Percentiles rank a stretch among this genome's conserved stretches.
Evolutionary conservation across 352 stramenopile species (phyloP).

Genomic region (Globisporangium emineosum): DNA sequence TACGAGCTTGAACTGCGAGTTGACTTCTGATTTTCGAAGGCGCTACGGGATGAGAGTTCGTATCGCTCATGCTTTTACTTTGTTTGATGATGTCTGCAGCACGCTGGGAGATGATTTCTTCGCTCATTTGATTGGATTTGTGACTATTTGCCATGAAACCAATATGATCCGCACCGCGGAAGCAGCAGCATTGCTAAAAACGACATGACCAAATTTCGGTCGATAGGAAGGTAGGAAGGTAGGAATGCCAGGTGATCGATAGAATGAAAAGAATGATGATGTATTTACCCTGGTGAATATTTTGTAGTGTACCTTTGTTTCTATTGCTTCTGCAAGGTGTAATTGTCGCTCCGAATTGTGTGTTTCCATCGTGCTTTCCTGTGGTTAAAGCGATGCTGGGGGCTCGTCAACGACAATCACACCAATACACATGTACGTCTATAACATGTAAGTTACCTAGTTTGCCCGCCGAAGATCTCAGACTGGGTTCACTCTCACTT

Average conservation of each 20-base stretch:
- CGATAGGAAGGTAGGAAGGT: constrained; percentile 18
- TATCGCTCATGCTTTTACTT: not conserved
- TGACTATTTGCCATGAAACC: constrained; percentile 71
- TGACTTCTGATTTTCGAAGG: constrained; percentile 9
- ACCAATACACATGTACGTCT: not conserved
- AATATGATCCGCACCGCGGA: constrained; percentile 40
- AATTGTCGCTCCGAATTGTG: constrained; percentile 3
- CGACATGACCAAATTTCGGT: constrained; percentile 17
- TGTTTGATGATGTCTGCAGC: constrained; percentile 18
- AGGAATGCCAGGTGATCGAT: constrained; percentile 25
- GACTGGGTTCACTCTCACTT: constrained; percentile 41
- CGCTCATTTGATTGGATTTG: constrained; percentile 71
- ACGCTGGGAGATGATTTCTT: constrained; percentile 79
- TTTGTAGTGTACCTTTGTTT: constrained; percentile 10
- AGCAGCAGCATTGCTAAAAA: constrained; percentile 11
- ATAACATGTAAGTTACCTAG: constrained; percentile 11
- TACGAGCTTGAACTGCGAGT: constrained; percentile 19
- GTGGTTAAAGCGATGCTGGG: not conserved
- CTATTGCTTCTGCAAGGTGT: not conserved
- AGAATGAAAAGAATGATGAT: constrained; percentile 26
- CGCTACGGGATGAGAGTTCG: not conserved
- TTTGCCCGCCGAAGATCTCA: constrained; percentile 18
- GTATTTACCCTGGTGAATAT: constrained; percentile 19
- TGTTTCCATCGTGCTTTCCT: not conserved
- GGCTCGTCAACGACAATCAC: constrained; percentile 6